A percentile compares a stretch with the other conserved stretches of the same genome.
Evolutionary conservation across 805 yeast genomes (phyloP).

Genomic region (Wickerhamomyces hampshirensis): DNA sequence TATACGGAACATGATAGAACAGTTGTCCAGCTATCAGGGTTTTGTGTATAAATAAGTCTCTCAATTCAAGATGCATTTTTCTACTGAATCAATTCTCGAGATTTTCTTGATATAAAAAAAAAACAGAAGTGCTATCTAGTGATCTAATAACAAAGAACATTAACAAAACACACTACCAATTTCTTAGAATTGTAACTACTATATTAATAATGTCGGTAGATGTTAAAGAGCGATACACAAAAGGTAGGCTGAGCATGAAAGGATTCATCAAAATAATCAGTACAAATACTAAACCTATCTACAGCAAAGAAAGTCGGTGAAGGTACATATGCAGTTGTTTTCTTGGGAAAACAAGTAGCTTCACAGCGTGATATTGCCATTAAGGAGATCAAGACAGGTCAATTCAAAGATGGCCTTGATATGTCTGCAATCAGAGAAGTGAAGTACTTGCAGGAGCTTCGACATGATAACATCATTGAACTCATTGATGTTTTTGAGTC

Average conservation of each 20-base stretch:
- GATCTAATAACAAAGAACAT: no score
- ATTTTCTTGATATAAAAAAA: background rate
- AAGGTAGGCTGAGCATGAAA: background rate
- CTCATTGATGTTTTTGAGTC: constrained; percentile 81
- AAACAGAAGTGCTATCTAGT: no score
- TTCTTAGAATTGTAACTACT: no score
- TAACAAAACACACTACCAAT: no score
- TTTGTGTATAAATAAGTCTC: no score
- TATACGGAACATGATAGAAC: no score
- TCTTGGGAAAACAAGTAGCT: constrained; percentile 63
- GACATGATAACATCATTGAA: constrained; percentile 78
- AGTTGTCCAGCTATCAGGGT: no score
- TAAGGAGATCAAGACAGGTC: constrained; percentile 91
- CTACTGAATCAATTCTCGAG: background rate
- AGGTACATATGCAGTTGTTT: constrained; percentile 98
- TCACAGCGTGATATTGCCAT: constrained; percentile 72
- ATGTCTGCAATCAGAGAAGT: constrained; percentile 97
- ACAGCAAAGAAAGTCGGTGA: constrained; percentile 92
- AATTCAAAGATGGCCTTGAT: constrained; percentile 93
- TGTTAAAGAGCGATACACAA: constrained; percentile 3
- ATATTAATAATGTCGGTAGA: background rate
- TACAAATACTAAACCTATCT: background rate
- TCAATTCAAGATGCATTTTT: background rate
- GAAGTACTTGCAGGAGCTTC: constrained; percentile 78
- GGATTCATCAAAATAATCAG: no score